Evolutionary conservation across 2,329 filamentous ascomycete species (phyloP).

Genomic region (Fusarium austroafricanum): DNA sequence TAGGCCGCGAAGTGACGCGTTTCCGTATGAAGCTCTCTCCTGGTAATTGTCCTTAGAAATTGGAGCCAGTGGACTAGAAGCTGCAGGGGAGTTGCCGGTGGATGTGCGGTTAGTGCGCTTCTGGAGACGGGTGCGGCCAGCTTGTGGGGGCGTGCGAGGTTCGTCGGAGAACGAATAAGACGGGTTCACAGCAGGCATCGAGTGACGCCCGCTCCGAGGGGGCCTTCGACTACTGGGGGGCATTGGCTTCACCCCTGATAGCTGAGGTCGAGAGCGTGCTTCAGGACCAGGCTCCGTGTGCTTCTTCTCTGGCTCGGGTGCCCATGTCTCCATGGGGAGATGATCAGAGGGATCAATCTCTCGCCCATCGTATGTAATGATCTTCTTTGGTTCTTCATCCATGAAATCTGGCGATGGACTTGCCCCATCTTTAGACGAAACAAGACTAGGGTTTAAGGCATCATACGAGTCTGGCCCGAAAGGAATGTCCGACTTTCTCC

Average conservation of each 20-base stretch:
- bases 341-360: constrained; percentile 86
- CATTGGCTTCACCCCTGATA: constrained; percentile 65
- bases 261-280: constrained; percentile 57
- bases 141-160: constrained; percentile 49
- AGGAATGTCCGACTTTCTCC: constrained; percentile 70
- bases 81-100: constrained; percentile 51
- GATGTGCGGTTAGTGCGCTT: constrained; percentile 68
- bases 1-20: constrained; percentile 51
- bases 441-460: constrained; percentile 71
- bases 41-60: constrained; percentile 64
- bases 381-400: constrained; percentile 71
- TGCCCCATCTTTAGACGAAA: constrained; percentile 46
- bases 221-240: constrained; percentile 63
- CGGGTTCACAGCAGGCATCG: constrained; percentile 54
- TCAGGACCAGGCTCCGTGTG: constrained; percentile 47
- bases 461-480: constrained; percentile 84
- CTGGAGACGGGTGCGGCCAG: constrained; percentile 70
- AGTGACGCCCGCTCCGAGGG: constrained; percentile 64
- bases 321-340: constrained; percentile 80
- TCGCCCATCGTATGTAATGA: constrained; percentile 79
- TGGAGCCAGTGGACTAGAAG: constrained; percentile 64
- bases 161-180: constrained; percentile 49
- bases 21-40: constrained; percentile 53
- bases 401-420: constrained; percentile 53
- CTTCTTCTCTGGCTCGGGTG: constrained; percentile 75